Percentiles rank a stretch among this genome's conserved stretches.
These are phyloP conservation scores for Schrenkiella parvula DNA, from an alignment of 345 rosid species.

Conservation along the genomic window DNA sequence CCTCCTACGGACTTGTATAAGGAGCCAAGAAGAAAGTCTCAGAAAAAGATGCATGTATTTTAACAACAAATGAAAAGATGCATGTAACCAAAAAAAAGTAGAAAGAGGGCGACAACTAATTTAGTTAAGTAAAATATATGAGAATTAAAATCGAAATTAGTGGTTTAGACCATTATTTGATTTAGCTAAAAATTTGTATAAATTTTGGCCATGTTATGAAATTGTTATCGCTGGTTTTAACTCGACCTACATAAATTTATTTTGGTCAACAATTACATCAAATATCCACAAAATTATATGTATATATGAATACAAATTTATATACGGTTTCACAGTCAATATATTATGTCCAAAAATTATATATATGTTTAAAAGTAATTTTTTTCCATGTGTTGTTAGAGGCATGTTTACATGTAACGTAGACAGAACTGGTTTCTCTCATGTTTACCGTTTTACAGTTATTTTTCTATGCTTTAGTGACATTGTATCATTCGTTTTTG, in stretches of 20 bases:
- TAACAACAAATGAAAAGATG: neutral
- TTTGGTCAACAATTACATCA: too few relatives aligned
- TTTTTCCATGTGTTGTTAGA: neutral
- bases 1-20: neutral
- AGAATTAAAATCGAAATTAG: neutral
- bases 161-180: neutral
- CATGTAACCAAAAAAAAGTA: neutral
- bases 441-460: neutral
- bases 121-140: neutral
- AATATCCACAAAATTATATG: neutral
- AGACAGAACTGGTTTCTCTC: neutral
- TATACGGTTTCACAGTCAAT: neutral
- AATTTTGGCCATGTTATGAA: neutral
- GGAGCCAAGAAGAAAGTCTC: neutral
- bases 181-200: neutral
- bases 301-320: neutral
- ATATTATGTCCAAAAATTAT: neutral
- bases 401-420: neutral
- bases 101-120: neutral
- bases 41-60: neutral
- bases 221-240: neutral
- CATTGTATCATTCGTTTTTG: too few relatives aligned
- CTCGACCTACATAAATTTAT: neutral
- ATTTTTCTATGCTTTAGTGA: neutral
- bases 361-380: neutral